Conservation (phyloP, 495 filamentous ascomycete genomes). For the Friedmanniomyces simplex region DNA sequence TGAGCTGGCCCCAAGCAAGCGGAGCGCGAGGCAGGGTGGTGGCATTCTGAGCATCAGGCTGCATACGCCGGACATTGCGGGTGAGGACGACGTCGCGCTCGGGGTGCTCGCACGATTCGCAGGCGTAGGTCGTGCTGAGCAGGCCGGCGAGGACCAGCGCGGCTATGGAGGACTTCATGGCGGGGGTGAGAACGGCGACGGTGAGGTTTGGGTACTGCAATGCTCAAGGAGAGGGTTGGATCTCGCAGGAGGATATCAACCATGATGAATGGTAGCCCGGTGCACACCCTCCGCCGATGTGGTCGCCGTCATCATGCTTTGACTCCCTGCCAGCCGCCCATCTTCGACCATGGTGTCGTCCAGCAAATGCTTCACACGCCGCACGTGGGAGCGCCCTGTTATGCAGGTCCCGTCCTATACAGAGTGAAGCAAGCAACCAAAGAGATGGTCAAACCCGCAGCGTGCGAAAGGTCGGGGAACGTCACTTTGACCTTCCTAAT, state of each 20-base stretch:
- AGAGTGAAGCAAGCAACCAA: neutral
- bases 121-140: conserved; percentile 17
- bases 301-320: neutral
- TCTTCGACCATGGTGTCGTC: neutral
- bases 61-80: conserved; percentile 33
- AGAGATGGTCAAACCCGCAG: conserved; percentile 14
- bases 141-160: conserved; percentile 7
- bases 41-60: conserved; percentile 38
- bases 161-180: conserved; percentile 17
- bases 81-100: conserved; percentile 28
- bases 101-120: conserved; percentile 26
- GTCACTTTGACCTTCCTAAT: no score
- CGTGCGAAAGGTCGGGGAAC: no score
- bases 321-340: neutral
- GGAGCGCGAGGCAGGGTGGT: conserved; percentile 29
- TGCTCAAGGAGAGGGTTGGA: neutral
- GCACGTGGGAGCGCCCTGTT: neutral
- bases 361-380: neutral
- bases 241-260: neutral
- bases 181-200: neutral
- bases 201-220: neutral
- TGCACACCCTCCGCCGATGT: neutral
- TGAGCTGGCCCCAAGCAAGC: conserved; percentile 39
- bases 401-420: conserved; percentile 1
- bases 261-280: no score